Conservation (phyloP, 176 grass and related monocot species). For the Aegilops speltoides region DNA sequence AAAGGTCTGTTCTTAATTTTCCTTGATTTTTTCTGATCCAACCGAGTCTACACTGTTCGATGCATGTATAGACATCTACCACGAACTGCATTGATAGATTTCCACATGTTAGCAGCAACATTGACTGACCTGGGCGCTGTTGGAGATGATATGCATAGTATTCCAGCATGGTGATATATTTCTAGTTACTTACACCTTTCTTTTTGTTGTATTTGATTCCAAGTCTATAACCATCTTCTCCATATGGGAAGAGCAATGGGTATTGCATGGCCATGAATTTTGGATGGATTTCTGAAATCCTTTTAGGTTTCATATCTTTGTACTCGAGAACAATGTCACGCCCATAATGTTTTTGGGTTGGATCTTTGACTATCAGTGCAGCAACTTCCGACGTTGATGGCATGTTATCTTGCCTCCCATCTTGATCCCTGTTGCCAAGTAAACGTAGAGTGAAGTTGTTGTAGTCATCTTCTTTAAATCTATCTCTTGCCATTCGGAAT, state of each 20-base stretch:
- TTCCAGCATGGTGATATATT: constrained; percentile 27
- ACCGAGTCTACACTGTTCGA: neutral
- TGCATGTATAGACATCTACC: constrained; percentile 9
- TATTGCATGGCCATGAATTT: constrained; percentile 30
- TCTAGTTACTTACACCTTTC: neutral
- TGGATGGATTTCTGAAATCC: constrained; percentile 28
- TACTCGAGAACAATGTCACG: constrained; percentile 29
- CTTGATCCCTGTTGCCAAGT: constrained; percentile 1
- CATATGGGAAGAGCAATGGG: constrained; percentile 29
- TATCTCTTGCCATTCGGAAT: constrained; percentile 40
- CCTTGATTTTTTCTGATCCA: constrained; percentile 14
- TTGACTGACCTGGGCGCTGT: neutral
- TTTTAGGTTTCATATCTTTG: neutral
- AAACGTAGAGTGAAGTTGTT: constrained; percentile 1
- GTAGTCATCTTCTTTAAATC: constrained; percentile 22
- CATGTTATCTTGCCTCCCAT: constrained; percentile 9
- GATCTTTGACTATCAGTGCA: constrained; percentile 18
- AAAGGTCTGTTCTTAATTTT: constrained; percentile 14
- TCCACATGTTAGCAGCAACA: neutral
- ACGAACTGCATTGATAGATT: constrained; percentile 9
- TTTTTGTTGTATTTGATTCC: neutral
- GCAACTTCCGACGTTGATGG: constrained; percentile 28
- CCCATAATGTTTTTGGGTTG: neutral
- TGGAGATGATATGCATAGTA: constrained; percentile 18
- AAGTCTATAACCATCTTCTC: constrained; percentile 36